phyloP scores from a whole-genome alignment of 2,329 filamentous ascomycete species.

The Kalmusia sp. region DNA sequence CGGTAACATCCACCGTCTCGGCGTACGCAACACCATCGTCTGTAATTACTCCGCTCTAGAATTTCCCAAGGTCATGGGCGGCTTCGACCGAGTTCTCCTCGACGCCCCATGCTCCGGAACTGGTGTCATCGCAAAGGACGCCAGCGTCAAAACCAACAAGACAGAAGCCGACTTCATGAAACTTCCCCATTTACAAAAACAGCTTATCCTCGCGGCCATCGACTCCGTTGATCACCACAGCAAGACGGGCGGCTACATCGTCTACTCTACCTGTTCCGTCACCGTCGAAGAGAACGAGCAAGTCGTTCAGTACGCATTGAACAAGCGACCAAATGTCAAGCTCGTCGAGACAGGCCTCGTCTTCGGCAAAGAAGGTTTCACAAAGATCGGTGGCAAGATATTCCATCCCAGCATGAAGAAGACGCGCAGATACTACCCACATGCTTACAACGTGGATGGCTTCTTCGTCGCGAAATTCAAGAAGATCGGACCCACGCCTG shows the following conservation, averaged over 20 bases:
- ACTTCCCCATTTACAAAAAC: slow-evolving; percentile 83
- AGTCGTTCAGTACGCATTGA: slow-evolving; percentile 91
- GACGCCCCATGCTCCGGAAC: slow-evolving; percentile 97
- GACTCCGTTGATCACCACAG: slow-evolving; percentile 91
- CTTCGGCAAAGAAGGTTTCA: slow-evolving; percentile 94
- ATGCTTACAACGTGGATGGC: slow-evolving; percentile 73
- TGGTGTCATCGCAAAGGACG: slow-evolving; percentile 96
- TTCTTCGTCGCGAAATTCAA: slow-evolving; percentile 99
- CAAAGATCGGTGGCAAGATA: slow-evolving; percentile 85
- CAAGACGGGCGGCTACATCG: slow-evolving; percentile 92
- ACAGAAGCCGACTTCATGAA: slow-evolving; percentile 93
- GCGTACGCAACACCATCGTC: slow-evolving; percentile 91
- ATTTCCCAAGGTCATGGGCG: slow-evolving; percentile 92
- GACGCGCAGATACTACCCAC: slow-evolving; percentile 45
- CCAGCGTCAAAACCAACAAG: slow-evolving; percentile 98
- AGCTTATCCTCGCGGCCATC: slow-evolving; percentile 89
- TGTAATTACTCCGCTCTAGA: slow-evolving; percentile 95
- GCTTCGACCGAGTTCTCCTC: slow-evolving; percentile 92
- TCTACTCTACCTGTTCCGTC: slow-evolving; percentile 96
- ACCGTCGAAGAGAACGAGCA: slow-evolving; percentile 93
- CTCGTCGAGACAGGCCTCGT: slow-evolving; percentile 89
- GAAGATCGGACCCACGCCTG: slow-evolving; percentile 81
- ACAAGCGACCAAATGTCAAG: slow-evolving; percentile 89
- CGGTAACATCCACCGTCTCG: slow-evolving; percentile 91
- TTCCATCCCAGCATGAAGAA: slow-evolving; percentile 83